These are phyloP conservation scores for Diaporthe vaccinii DNA, from an alignment of 2,329 filamentous ascomycete species.

Conservation along the genomic window DNA sequence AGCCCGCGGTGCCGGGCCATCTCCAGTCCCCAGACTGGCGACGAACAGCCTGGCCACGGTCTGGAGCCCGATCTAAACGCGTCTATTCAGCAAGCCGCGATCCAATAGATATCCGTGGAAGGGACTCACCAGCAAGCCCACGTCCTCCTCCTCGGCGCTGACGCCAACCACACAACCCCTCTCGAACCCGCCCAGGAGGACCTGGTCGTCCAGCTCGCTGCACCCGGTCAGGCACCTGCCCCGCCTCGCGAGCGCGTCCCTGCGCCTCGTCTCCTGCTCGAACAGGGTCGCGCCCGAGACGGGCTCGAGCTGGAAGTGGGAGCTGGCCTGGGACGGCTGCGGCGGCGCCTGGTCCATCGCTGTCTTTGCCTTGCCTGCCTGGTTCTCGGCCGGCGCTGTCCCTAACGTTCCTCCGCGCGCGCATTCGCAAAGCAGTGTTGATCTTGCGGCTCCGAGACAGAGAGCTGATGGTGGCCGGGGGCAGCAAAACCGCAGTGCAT, in stretches of 20 bases:
- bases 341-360: slow-evolving; percentile 26
- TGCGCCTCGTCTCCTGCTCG: slow-evolving; percentile 53
- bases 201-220: slow-evolving; percentile 61
- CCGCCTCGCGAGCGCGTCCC: slow-evolving; percentile 48
- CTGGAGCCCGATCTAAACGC: slow-evolving; percentile 59
- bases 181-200: slow-evolving; percentile 62
- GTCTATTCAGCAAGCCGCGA: slow-evolving; percentile 21
- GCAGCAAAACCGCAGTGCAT: neutral
- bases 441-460: neutral
- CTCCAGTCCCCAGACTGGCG: slow-evolving; percentile 35
- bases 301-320: slow-evolving; percentile 59
- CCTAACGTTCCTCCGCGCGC: neutral
- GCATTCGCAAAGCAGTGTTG: neutral
- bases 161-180: slow-evolving; percentile 67
- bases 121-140: slow-evolving; percentile 59
- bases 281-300: slow-evolving; percentile 60
- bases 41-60: slow-evolving; percentile 58
- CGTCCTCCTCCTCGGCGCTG: slow-evolving; percentile 65
- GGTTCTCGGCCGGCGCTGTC: neutral
- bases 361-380: neutral
- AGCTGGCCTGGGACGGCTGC: slow-evolving; percentile 59
- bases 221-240: slow-evolving; percentile 60
- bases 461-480: neutral
- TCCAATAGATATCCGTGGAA: slow-evolving; percentile 43
- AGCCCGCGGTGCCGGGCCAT: slow-evolving; percentile 45